phyloP scores from a whole-genome alignment of 805 yeast genomes.

The Candida broadrunensis region DNA sequence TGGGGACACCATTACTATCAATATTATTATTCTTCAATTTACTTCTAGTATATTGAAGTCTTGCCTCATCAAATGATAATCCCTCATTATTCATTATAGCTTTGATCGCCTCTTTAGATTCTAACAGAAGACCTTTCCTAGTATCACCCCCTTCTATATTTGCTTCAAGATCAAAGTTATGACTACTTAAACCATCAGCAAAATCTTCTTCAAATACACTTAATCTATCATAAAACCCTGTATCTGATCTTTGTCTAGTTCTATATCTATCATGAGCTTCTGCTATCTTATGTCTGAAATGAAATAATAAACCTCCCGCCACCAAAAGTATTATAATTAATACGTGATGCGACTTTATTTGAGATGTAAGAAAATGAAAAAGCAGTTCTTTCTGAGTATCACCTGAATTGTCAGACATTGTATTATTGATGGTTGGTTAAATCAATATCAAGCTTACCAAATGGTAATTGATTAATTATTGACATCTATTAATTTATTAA shows the following conservation, averaged over 20 bases:
- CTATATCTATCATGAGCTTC: constrained; percentile 26
- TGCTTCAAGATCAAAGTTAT: constrained; percentile 49
- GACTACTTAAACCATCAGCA: constrained; percentile 45
- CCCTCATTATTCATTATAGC: constrained; percentile 50
- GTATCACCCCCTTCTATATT: constrained; percentile 46
- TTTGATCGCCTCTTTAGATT: constrained; percentile 49
- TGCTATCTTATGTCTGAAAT: constrained; percentile 28
- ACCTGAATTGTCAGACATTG: no score
- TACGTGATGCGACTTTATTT: constrained; percentile 13
- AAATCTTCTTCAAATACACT: constrained; percentile 41
- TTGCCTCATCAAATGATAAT: constrained; percentile 67
- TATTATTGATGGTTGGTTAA: no score
- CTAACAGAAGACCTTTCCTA: constrained; percentile 60
- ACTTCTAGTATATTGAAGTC: constrained; percentile 47
- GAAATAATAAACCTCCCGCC: constrained; percentile 20
- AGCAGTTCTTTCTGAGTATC: no score
- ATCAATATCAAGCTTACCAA: no score
- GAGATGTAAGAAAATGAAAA: no score
- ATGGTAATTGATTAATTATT: no score
- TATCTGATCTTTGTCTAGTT: constrained; percentile 19
- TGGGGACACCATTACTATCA: constrained; percentile 64
- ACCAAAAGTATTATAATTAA: constrained; percentile 13
- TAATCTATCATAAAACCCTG: constrained; percentile 17
- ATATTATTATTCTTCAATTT: constrained; percentile 51
- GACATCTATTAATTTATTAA: no score